Conservation (phyloP, 257 asterid species). For the Cordia subcordata region DNA sequence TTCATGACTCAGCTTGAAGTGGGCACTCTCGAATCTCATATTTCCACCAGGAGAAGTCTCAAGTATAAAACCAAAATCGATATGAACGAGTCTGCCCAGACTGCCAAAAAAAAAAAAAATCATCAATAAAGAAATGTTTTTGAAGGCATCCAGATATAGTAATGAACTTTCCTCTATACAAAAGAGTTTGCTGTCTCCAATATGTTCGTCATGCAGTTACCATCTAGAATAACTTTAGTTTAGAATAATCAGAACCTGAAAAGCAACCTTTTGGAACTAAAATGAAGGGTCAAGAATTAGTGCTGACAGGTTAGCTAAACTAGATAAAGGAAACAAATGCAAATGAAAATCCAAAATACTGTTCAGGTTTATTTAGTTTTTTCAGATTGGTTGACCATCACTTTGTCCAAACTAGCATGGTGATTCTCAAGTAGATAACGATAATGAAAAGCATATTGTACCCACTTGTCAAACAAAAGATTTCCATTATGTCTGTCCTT, state of each 20-base stretch:
- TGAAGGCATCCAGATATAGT: neutral
- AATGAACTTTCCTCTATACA: neutral
- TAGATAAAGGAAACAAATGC: neutral
- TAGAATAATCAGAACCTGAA: too few species aligned
- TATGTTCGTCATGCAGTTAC: too few species aligned
- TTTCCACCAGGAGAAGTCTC: slow-evolving; percentile 99
- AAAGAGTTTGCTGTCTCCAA: neutral
- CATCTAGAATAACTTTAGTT: too few species aligned
- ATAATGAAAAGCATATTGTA: slow-evolving; percentile 4
- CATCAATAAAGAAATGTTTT: neutral
- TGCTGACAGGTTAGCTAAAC: neutral
- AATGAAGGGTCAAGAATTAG: neutral
- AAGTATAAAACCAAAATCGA: slow-evolving; percentile 95
- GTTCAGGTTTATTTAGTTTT: too few species aligned
- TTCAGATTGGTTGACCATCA: too few species aligned
- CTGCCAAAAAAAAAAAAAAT: slow-evolving; percentile 38
- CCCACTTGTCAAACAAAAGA: slow-evolving; percentile 93
- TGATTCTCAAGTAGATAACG: neutral
- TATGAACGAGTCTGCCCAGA: slow-evolving; percentile 94
- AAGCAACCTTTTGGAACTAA: neutral
- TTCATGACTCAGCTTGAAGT: slow-evolving; percentile 96
- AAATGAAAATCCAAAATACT: too few species aligned
- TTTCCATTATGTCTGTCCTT: slow-evolving; percentile 99
- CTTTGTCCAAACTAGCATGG: too few species aligned
- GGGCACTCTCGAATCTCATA: slow-evolving; percentile 98